Conservation (phyloP, 345 rosid genomes). For the Geranium brycei region DNA sequence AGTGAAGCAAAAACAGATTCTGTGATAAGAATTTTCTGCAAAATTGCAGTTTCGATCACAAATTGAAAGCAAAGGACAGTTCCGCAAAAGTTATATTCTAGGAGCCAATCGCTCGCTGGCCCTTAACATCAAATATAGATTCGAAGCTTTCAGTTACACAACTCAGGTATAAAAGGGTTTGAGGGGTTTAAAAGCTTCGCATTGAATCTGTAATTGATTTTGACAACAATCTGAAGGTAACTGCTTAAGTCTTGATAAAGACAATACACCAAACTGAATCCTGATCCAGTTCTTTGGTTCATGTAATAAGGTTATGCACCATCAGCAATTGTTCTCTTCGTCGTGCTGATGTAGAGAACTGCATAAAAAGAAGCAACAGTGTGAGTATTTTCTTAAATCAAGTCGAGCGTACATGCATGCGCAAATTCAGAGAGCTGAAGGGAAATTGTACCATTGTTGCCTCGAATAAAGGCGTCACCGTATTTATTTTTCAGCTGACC, state of each 20-base stretch:
- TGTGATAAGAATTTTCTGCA: no score
- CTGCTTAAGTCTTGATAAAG: neutral
- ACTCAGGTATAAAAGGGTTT: neutral
- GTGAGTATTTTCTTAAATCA: neutral
- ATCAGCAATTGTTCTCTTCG: constrained; percentile 66
- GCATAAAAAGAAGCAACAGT: constrained; percentile 14
- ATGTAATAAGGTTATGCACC: constrained; percentile 30
- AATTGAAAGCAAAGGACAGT: no score
- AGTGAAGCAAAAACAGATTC: no score
- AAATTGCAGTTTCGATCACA: no score
- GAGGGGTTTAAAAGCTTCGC: neutral
- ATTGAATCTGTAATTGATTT: neutral
- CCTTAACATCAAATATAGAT: neutral
- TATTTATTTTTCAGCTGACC: constrained; percentile 92
- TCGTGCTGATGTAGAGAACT: constrained; percentile 90
- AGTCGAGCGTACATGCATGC: neutral
- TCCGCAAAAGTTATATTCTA: no score
- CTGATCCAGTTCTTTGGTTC: neutral
- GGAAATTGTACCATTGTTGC: constrained; percentile 53
- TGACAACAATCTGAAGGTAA: neutral
- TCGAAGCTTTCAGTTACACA: neutral
- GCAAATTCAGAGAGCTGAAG: neutral
- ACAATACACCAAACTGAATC: neutral
- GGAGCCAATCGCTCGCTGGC: no score
- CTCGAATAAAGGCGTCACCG: constrained; percentile 92